Percentiles rank a stretch among this genome's conserved stretches.
Evolutionary conservation across 345 rosid species (phyloP).

Genomic region (Euphorbia lathyris): DNA sequence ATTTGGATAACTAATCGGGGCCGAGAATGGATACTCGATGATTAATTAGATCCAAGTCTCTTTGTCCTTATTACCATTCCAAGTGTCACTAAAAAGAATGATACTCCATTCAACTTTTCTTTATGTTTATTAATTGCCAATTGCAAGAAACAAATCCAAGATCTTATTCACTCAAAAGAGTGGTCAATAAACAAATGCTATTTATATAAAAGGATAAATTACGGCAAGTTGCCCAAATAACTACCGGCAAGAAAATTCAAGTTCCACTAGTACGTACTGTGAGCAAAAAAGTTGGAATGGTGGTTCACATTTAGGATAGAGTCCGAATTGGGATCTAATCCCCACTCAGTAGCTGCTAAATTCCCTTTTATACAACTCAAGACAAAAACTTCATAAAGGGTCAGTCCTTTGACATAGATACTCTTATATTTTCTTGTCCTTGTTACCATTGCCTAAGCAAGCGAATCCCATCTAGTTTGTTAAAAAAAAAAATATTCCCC

Average conservation of each 20-base stretch:
- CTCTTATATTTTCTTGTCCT: slow-evolving; percentile 21
- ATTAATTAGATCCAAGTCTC: neutral
- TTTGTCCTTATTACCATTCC: neutral
- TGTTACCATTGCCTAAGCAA: slow-evolving; percentile 29
- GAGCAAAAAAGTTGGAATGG: slow-evolving; percentile 14
- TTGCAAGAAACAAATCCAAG: slow-evolving; percentile 14
- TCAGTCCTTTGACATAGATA: slow-evolving; percentile 27
- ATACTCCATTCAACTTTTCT: neutral
- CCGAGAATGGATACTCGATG: neutral
- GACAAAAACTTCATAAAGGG: slow-evolving; percentile 27
- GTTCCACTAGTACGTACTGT: slow-evolving; percentile 23
- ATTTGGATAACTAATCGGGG: no score
- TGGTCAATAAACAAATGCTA: slow-evolving; percentile 19
- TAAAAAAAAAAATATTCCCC: slow-evolving; percentile 30
- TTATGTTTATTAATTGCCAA: neutral
- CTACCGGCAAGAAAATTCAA: slow-evolving; percentile 19
- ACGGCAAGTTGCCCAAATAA: slow-evolving; percentile 36
- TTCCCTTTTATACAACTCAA: slow-evolving; percentile 35
- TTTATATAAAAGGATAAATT: slow-evolving; percentile 19
- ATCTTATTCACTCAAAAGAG: slow-evolving; percentile 17
- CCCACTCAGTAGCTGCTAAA: slow-evolving; percentile 30
- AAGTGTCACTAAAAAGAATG: neutral
- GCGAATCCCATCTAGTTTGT: slow-evolving; percentile 36
- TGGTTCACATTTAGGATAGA: slow-evolving; percentile 15
- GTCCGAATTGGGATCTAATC: slow-evolving; percentile 39